Evolutionary conservation across 73 alveolate genomes (phyloP), one percentile per base, ranked within the genome.

Genomic region (Stentor roeselii): DNA sequence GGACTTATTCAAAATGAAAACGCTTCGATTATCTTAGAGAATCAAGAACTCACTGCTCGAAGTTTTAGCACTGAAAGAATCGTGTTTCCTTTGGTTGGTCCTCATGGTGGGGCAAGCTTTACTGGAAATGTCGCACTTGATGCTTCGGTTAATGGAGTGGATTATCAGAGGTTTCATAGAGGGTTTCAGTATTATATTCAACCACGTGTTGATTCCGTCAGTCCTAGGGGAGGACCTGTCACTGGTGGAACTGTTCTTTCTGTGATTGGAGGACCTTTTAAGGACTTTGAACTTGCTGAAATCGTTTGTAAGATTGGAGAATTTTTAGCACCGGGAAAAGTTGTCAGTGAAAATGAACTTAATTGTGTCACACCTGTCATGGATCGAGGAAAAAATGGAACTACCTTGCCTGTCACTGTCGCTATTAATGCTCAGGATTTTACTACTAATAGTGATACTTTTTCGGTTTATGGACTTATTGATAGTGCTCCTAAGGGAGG

Each of bases 171-270:
- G 61, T 95, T 82, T 88, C 84, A 83, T 34, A 94, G 94, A 30
- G 99, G 99, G 21, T 95, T 95, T 91, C 91, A 84, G 83, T 95
- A 93, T 84, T 95, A 95, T 85, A 88, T 83, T 32, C 93, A 95
- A 84, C 96, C 98, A 37, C 87, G 75, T 36, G 91, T 95, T 11
- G 92, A 78, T 11, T 92, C 91, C 75, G 90, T 95, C 14, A 89
- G 83, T 86, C 99, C 99, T 42, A 86, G 85, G 75, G 80, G 89
- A 27, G 99, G 96, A 0, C 98, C 99, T 38, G 88, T 92, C 76
- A 86, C 86, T 34, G 99, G 99, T 60, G 76, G 87, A 27, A 91
- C 97, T 75, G 88, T 61, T 32, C 82, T 95, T 60, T 88, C 92
- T 59, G 93, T 95, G 86, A 91, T 90, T 88, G 99, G 99, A 32